These are phyloP conservation scores for Ceratocystis huliohia DNA, from an alignment of 2,329 filamentous ascomycete species.

Conservation along the genomic window DNA sequence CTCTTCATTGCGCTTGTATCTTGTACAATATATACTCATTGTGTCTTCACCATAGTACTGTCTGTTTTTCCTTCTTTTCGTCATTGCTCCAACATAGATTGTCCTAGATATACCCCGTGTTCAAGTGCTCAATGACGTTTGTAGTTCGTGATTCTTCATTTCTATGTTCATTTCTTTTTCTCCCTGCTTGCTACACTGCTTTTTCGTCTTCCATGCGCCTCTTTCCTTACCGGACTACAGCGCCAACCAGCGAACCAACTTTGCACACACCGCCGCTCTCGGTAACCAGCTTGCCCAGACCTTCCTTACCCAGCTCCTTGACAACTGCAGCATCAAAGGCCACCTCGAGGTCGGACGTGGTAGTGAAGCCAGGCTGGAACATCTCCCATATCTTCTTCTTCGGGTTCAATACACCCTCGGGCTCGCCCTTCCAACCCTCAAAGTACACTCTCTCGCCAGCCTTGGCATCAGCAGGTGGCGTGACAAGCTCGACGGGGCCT, in stretches of 20 bases:
- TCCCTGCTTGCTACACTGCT: neutral
- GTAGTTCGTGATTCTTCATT: constrained; percentile 8
- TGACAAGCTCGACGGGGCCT: constrained; percentile 83
- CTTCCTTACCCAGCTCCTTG: constrained; percentile 61
- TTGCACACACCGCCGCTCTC: constrained; percentile 68
- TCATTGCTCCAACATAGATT: neutral
- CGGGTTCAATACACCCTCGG: constrained; percentile 86
- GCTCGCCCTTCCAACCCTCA: constrained; percentile 86
- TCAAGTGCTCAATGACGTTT: neutral
- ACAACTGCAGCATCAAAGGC: constrained; percentile 72
- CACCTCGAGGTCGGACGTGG: constrained; percentile 66
- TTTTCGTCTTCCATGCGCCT: neutral
- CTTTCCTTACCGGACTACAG: constrained; percentile 58
- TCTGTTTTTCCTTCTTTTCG: neutral
- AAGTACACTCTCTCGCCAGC: constrained; percentile 86
- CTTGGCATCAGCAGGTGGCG: constrained; percentile 61
- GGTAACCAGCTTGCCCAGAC: constrained; percentile 57
- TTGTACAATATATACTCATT: constrained; percentile 8
- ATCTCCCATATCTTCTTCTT: constrained; percentile 99
- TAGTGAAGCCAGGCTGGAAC: constrained; percentile 92
- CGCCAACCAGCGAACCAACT: constrained; percentile 67
- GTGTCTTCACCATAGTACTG: neutral
- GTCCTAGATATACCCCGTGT: neutral
- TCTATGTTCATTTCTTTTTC: neutral
- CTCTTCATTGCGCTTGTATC: constrained; percentile 6